Conservation (phyloP, 306 rosid genomes). For the Malus fusca region DNA sequence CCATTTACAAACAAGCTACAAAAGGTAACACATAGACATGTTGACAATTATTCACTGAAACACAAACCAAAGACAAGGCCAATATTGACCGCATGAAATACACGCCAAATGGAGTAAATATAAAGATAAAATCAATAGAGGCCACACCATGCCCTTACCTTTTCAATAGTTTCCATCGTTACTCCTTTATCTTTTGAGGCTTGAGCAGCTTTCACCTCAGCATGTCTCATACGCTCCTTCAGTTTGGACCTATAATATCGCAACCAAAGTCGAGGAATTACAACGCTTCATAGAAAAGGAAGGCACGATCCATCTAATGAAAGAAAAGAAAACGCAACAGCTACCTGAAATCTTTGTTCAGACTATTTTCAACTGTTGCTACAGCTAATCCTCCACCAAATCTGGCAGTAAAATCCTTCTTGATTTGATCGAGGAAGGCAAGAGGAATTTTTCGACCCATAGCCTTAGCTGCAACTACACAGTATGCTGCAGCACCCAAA, state of each 20-base stretch:
- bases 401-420: slow-evolving; percentile 71
- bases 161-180: too few species aligned
- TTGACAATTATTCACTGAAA: too few species aligned
- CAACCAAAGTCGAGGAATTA: slow-evolving; percentile 11
- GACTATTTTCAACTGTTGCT: slow-evolving; percentile 60
- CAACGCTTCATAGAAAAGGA: slow-evolving; percentile 7
- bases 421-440: slow-evolving; percentile 82
- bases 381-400: slow-evolving; percentile 81
- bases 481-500: slow-evolving; percentile 48
- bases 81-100: too few species aligned
- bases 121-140: too few species aligned
- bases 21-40: too few species aligned
- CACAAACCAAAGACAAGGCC: too few species aligned
- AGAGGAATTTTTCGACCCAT: slow-evolving; percentile 74
- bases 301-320: neutral
- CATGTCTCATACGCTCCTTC: too few species aligned
- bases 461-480: slow-evolving; percentile 82
- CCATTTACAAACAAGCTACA: too few species aligned
- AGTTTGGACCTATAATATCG: neutral
- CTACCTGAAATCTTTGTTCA: slow-evolving; percentile 79
- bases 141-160: too few species aligned
- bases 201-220: too few species aligned
- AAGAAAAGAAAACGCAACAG: neutral
- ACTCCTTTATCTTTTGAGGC: too few species aligned
- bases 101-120: too few species aligned